These are phyloP conservation scores for Salix koriyanagi DNA, from an alignment of 345 rosid genomes.

Conservation along the genomic window DNA sequence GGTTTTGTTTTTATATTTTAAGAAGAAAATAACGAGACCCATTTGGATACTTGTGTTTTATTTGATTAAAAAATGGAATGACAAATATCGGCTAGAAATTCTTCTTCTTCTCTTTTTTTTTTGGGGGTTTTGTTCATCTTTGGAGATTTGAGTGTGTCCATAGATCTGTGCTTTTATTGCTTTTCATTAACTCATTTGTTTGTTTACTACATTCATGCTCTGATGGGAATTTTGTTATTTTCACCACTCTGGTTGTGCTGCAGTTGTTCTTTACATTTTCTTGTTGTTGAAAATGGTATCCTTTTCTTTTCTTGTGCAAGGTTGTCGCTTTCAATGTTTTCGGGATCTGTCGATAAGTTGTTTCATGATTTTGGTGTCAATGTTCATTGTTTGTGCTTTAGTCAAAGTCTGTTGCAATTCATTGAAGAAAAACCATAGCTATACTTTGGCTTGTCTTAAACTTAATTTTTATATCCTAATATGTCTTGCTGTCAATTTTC, in stretches of 20 bases:
- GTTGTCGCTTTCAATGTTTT: background rate
- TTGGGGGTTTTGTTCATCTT: background rate
- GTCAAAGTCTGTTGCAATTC: constrained; percentile 23
- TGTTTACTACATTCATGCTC: too few species aligned
- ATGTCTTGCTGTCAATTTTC: constrained; percentile 30
- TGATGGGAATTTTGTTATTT: too few species aligned
- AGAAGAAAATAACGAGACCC: too few species aligned
- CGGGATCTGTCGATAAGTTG: background rate
- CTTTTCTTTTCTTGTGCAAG: background rate
- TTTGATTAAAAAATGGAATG: too few species aligned
- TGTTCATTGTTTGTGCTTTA: constrained; percentile 25
- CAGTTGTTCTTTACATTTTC: background rate
- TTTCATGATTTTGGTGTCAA: background rate
- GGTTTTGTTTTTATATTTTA: too few species aligned
- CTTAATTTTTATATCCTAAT: constrained; percentile 17
- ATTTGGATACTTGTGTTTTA: too few species aligned
- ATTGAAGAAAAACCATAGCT: constrained; percentile 33
- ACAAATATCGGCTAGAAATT: background rate
- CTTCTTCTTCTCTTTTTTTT: too few species aligned
- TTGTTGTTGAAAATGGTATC: constrained; percentile 2
- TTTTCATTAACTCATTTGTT: too few species aligned
- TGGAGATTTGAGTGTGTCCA: background rate
- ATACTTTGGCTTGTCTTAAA: constrained; percentile 30
- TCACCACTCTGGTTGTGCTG: too few species aligned
- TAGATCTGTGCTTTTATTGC: too few species aligned